Conservation (phyloP, 2,329 filamentous ascomycete species). For the Aureobasidium sp. region DNA sequence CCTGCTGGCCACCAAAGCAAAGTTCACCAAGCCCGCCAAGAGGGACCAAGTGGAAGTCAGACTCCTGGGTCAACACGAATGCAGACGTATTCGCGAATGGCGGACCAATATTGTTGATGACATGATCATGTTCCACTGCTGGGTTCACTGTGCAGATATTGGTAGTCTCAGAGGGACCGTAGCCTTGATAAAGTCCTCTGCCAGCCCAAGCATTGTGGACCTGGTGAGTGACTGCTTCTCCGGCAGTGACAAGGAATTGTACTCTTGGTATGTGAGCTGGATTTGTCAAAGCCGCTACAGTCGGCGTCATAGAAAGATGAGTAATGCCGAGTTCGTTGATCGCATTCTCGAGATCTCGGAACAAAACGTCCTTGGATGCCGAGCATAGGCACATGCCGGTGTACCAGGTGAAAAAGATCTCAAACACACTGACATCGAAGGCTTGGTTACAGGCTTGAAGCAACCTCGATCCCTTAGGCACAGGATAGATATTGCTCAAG, state of each 20-base stretch:
- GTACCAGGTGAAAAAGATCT: constrained; percentile 81
- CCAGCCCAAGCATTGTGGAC: constrained; percentile 65
- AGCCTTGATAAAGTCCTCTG: constrained; percentile 66
- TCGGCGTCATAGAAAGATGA: constrained; percentile 79
- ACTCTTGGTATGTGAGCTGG: constrained; percentile 63
- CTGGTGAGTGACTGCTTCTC: constrained; percentile 68
- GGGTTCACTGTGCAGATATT: constrained; percentile 75
- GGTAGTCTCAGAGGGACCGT: constrained; percentile 79
- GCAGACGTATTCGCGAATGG: constrained; percentile 70
- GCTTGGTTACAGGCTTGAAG: constrained; percentile 78
- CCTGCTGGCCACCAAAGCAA: constrained; percentile 79
- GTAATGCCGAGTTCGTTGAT: constrained; percentile 61
- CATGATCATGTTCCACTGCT: constrained; percentile 50
- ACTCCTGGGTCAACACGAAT: constrained; percentile 50
- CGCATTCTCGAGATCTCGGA: constrained; percentile 61
- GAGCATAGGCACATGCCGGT: constrained; percentile 73
- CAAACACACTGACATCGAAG: constrained; percentile 83
- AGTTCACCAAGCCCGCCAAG: constrained; percentile 71
- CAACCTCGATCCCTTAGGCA: constrained; percentile 48
- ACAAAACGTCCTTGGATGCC: constrained; percentile 65
- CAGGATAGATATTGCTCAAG: constrained; percentile 61
- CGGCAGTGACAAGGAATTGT: constrained; percentile 70
- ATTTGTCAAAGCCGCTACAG: constrained; percentile 68
- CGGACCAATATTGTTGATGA: constrained; percentile 68
- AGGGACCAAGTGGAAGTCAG: constrained; percentile 51